Evolutionary conservation across 2,329 filamentous ascomycete species (phyloP).

Genomic region (Apiospora rasikravindrae): DNA sequence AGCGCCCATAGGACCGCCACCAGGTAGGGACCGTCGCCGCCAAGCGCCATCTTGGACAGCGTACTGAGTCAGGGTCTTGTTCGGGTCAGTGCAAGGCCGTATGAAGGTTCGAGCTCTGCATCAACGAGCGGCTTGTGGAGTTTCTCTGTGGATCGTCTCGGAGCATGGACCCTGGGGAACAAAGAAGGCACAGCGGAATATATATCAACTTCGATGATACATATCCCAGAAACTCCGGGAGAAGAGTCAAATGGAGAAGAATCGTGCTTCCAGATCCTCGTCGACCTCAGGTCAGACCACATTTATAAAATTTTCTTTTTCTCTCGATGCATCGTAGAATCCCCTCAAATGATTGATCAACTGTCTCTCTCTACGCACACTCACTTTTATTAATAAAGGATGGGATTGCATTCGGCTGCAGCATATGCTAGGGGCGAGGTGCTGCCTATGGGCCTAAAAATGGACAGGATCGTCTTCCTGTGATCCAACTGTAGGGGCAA

Average conservation of each 20-base stretch:
- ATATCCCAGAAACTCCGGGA: background rate
- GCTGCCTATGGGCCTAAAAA: background rate
- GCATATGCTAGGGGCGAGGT: background rate
- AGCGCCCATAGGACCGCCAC: constrained; percentile 35
- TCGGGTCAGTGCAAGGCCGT: background rate
- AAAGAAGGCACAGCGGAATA: background rate
- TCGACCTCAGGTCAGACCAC: background rate
- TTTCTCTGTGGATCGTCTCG: background rate
- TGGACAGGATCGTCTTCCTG: background rate
- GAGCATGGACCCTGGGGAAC: background rate
- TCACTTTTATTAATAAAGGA: background rate
- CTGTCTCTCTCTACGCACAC: background rate
- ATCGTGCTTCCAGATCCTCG: background rate
- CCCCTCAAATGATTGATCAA: background rate
- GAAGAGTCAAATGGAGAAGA: background rate
- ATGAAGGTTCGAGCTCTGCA: background rate
- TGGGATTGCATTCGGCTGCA: background rate
- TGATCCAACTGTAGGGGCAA: background rate
- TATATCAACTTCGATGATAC: background rate
- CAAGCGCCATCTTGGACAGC: constrained; percentile 18
- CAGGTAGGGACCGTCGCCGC: constrained; percentile 22
- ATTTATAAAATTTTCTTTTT: background rate
- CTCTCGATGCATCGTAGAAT: background rate
- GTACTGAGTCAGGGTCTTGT: background rate
- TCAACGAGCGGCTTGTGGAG: background rate